Evolutionary conservation across 1,284 basidiomycete species (phyloP).

Genomic region (Cystobasidiaceae sp.): DNA sequence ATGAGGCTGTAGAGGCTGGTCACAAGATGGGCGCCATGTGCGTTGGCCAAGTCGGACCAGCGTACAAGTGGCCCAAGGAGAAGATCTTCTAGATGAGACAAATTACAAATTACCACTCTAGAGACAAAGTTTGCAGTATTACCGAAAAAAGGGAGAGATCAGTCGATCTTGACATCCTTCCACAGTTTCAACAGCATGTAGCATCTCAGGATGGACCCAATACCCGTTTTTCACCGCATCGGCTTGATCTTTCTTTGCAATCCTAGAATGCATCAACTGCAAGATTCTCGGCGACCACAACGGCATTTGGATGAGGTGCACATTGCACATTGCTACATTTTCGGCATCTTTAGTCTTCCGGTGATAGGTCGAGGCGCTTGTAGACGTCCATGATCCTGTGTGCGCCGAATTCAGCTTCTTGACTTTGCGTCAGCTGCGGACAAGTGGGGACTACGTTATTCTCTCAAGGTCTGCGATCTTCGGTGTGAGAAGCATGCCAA

Average conservation of each 20-base stretch:
- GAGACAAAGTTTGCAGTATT: too few relatives aligned
- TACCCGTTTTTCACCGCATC: too few relatives aligned
- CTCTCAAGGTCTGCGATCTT: conserved; percentile 23
- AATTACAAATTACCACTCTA: not conserved
- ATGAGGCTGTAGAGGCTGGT: conserved; percentile 75
- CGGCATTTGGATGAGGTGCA: not conserved
- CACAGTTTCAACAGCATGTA: not conserved
- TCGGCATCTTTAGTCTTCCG: conserved; percentile 23
- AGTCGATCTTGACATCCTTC: not conserved
- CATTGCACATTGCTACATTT: not conserved
- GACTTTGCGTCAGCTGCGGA: not conserved
- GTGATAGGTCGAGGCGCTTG: conserved; percentile 22
- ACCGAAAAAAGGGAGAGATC: not conserved
- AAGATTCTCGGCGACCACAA: not conserved
- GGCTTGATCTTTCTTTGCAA: too few relatives aligned
- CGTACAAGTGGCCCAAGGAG: conserved; percentile 37
- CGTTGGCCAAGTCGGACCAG: conserved; percentile 66
- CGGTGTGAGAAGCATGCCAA: too few relatives aligned
- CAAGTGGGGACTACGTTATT: not conserved
- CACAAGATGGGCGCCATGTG: conserved; percentile 87
- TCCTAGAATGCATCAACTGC: conserved; percentile 23
- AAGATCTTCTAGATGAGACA: conserved; percentile 20
- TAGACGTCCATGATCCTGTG: conserved; percentile 17
- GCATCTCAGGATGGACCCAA: too few relatives aligned
- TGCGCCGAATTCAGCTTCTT: not conserved